Percentiles rank a stretch among this genome's conserved stretches.
Evolutionary conservation across 495 filamentous ascomycete genomes (phyloP).

Genomic region (Penicillium lividum): DNA sequence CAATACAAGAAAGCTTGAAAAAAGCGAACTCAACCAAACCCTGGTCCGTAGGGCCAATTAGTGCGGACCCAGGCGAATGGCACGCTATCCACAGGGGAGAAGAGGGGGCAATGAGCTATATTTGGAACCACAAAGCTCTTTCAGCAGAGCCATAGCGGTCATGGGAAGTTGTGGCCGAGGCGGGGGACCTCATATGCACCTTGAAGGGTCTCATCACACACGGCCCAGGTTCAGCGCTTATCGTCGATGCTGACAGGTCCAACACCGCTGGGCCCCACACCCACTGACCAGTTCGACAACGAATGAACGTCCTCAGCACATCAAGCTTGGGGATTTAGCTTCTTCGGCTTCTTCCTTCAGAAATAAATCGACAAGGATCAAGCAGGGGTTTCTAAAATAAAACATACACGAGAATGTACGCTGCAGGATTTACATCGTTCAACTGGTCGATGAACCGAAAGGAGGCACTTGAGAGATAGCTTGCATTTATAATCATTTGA

Average conservation of each 20-base stretch:
- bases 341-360: not conserved
- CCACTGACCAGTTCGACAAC: slow-evolving; percentile 10
- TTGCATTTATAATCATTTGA: slow-evolving; percentile 10
- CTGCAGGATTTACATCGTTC: not conserved
- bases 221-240: slow-evolving; percentile 29
- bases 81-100: slow-evolving; percentile 17
- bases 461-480: not conserved
- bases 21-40: slow-evolving; percentile 17
- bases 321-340: slow-evolving; percentile 7
- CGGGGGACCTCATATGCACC: slow-evolving; percentile 28
- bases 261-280: slow-evolving; percentile 19
- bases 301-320: slow-evolving; percentile 13
- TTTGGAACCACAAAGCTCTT: slow-evolving; percentile 26
- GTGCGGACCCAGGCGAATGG: slow-evolving; percentile 21
- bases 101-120: slow-evolving; percentile 29
- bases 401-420: not conserved
- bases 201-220: slow-evolving; percentile 30
- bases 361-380: not conserved
- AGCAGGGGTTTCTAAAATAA: slow-evolving; percentile 5
- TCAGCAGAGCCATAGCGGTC: slow-evolving; percentile 1
- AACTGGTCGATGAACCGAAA: not conserved
- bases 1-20: slow-evolving; percentile 22
- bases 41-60: slow-evolving; percentile 23
- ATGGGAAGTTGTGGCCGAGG: slow-evolving; percentile 7
- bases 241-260: slow-evolving; percentile 28